Percentiles rank a stretch among this genome's conserved stretches.
These are phyloP conservation scores for Microcera coccophila DNA, from an alignment of 2,329 filamentous ascomycete genomes.

Conservation along the genomic window DNA sequence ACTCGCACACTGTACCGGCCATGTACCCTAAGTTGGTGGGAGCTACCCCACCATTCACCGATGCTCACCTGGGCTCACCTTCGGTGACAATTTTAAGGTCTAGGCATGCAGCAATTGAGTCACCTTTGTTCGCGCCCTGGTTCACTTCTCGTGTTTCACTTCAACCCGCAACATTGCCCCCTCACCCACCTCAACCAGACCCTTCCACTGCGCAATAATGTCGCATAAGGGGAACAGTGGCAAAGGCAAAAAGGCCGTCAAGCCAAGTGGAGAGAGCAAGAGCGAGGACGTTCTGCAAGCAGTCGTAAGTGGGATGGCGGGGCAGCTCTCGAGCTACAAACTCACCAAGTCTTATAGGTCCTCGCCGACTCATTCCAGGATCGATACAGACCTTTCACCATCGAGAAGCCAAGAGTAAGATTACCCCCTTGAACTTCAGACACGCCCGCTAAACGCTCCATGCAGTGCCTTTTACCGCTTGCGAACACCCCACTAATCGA, in stretches of 20 bases:
- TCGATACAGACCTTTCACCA: conserved; percentile 81
- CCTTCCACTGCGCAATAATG: conserved; percentile 32
- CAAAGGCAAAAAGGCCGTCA: conserved; percentile 53
- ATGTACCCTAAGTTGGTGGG: too few species aligned
- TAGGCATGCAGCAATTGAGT: conserved; percentile 25
- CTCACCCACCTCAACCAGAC: conserved; percentile 13
- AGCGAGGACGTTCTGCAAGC: conserved; percentile 57
- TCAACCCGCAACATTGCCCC: conserved; percentile 4
- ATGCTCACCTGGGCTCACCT: conserved; percentile 9
- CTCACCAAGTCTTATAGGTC: conserved; percentile 51
- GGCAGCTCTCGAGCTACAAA: conserved; percentile 20
- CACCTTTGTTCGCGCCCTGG: conserved; percentile 24
- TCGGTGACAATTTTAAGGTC: conserved; percentile 23
- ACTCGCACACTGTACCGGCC: background rate
- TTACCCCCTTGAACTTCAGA: background rate
- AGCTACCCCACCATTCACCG: conserved; percentile 10
- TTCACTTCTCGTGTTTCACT: conserved; percentile 15
- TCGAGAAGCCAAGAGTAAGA: conserved; percentile 80
- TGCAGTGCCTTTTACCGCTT: conserved; percentile 82
- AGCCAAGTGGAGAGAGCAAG: conserved; percentile 50
- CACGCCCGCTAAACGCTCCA: conserved; percentile 16
- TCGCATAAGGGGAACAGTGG: conserved; percentile 44
- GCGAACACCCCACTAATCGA: conserved; percentile 95
- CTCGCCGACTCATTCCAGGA: conserved; percentile 94
- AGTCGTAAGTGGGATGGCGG: conserved; percentile 43